Conservation (phyloP, 129 eudicot genomes). For the sunflower (Helianthus annuus) region DNA sequence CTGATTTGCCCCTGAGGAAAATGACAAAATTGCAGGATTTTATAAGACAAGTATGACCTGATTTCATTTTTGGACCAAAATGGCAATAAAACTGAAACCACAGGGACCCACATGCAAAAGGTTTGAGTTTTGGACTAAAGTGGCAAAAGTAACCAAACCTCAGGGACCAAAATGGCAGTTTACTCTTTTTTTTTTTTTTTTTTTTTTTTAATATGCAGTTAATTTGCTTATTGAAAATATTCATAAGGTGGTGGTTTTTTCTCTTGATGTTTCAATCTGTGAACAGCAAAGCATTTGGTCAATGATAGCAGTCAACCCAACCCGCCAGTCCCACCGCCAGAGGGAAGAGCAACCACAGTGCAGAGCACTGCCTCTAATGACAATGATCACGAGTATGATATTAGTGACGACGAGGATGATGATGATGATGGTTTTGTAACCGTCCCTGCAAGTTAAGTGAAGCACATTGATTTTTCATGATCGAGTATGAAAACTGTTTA, state of each 20-base stretch:
- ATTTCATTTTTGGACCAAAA: no score
- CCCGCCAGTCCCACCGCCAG: constrained; percentile 40
- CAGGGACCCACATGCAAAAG: no score
- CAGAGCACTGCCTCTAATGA: constrained; percentile 18
- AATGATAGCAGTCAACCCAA: constrained; percentile 33
- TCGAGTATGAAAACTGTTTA: neutral
- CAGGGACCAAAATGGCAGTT: no score
- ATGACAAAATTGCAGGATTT: no score
- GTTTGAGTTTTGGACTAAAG: no score
- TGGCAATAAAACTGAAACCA: no score
- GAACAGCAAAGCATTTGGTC: constrained; percentile 35
- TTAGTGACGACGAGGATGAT: constrained; percentile 18
- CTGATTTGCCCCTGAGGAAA: no score
- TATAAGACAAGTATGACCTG: no score
- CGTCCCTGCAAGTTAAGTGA: constrained; percentile 29
- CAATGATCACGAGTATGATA: neutral
- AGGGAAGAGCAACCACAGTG: constrained; percentile 25
- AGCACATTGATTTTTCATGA: neutral
- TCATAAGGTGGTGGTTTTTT: constrained; percentile 5
- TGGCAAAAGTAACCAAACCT: no score
- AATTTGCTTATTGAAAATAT: constrained; percentile 2
- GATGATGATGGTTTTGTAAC: constrained; percentile 40
- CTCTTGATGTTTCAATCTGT: neutral
- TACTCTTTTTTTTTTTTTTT: neutral
- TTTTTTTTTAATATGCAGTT: neutral